Evolutionary conservation across 192 early-diverging fungal genomes (phyloP).

Genomic region (Backusella liffmaniae): DNA sequence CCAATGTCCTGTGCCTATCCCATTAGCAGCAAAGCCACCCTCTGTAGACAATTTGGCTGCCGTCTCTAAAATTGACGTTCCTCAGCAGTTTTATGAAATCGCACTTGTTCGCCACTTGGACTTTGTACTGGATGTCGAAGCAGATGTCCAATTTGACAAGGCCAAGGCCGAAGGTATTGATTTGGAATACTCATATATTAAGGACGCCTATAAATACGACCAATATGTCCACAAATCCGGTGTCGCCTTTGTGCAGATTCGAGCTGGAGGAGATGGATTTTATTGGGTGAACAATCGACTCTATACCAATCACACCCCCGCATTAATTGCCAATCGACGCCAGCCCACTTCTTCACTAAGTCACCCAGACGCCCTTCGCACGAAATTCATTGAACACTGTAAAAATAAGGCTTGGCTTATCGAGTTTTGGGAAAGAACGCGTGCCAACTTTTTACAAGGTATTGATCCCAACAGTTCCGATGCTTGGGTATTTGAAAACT

Average conservation of each 20-base stretch:
- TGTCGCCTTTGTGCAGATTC: constrained; percentile 90
- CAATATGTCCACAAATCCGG: constrained; percentile 93
- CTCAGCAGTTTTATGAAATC: constrained; percentile 68
- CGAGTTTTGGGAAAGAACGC: constrained; percentile 61
- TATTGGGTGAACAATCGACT: constrained; percentile 89
- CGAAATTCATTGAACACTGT: constrained; percentile 63
- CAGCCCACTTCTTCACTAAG: constrained; percentile 28
- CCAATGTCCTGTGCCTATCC: constrained; percentile 70
- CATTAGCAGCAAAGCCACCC: constrained; percentile 63
- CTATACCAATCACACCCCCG: constrained; percentile 55
- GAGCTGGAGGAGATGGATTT: constrained; percentile 65
- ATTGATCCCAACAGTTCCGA: constrained; percentile 10
- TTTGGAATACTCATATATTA: constrained; percentile 57
- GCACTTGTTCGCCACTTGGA: constrained; percentile 77
- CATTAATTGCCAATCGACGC: constrained; percentile 38
- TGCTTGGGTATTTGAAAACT: constrained; percentile 34
- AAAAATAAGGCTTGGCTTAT: constrained; percentile 51
- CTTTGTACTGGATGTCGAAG: constrained; percentile 94
- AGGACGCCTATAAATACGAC: constrained; percentile 69
- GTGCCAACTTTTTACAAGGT: constrained; percentile 14
- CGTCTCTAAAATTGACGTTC: constrained; percentile 42
- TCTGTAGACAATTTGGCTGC: constrained; percentile 39
- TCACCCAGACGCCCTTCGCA: constrained; percentile 59
- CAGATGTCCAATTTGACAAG: constrained; percentile 71
- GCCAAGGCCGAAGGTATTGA: constrained; percentile 41